A percentile compares a stretch with the other conserved stretches of the same genome.
Evolutionary conservation across 257 asterid species (phyloP).

Genomic region (Haberlea rhodopensis): DNA sequence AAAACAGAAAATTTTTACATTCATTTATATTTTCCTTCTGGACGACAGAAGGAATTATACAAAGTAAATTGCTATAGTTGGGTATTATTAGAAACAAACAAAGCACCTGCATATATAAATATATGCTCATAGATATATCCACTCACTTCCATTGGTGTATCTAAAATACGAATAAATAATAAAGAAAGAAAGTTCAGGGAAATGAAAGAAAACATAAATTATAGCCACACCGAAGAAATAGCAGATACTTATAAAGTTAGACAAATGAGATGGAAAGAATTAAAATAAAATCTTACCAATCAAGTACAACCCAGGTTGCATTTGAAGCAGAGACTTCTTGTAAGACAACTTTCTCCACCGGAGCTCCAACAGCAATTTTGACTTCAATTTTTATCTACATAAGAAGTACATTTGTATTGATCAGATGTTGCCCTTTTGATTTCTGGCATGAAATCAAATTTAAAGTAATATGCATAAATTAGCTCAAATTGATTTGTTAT

Average conservation of each 20-base stretch:
- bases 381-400: conserved; percentile 61
- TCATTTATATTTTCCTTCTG: too few species aligned
- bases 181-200: neutral
- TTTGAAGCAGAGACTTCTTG: conserved; percentile 57
- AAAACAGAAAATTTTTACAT: too few species aligned
- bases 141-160: neutral
- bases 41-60: too few species aligned
- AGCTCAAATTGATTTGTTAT: neutral
- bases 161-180: too few species aligned
- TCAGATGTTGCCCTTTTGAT: neutral
- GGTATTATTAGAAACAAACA: too few species aligned
- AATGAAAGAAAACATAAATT: too few species aligned
- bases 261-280: neutral
- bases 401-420: conserved; percentile 12
- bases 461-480: neutral
- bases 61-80: too few species aligned
- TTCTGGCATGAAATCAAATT: neutral
- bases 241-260: too few species aligned
- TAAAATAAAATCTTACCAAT: conserved; percentile 41
- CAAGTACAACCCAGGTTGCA: conserved; percentile 65
- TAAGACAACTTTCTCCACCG: conserved; percentile 48
- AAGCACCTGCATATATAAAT: too few species aligned
- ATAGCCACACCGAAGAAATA: neutral
- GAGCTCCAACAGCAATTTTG: conserved; percentile 65
- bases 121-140: neutral